phyloP scores from a whole-genome alignment of 2,329 filamentous ascomycete genomes.

The Periconia sp. region DNA sequence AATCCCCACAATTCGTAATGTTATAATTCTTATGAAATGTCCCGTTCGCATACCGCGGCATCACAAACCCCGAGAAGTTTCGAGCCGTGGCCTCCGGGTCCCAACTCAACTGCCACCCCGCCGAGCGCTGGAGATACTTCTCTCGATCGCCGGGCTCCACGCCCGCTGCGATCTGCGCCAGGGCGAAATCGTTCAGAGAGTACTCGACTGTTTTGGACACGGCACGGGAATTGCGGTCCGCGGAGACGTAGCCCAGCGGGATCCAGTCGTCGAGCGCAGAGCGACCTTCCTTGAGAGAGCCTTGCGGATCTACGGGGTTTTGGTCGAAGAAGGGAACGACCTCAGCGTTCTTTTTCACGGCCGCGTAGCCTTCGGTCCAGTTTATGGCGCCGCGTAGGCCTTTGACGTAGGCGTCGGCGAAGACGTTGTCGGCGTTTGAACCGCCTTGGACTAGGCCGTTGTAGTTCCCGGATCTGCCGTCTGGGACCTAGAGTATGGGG shows the following conservation, averaged over 20 bases:
- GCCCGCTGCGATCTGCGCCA: constrained; percentile 44
- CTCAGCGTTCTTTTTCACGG: constrained; percentile 72
- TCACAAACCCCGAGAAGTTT: constrained; percentile 41
- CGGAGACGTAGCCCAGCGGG: constrained; percentile 46
- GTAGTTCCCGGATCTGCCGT: constrained; percentile 58
- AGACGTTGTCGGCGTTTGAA: constrained; percentile 47
- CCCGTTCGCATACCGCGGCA: constrained; percentile 39
- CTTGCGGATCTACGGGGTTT: constrained; percentile 37
- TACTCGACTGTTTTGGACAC: constrained; percentile 49
- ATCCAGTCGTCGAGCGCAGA: constrained; percentile 48
- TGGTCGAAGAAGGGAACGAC: constrained; percentile 44
- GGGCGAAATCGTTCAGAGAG: constrained; percentile 47
- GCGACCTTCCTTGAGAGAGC: constrained; percentile 46
- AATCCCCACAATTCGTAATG: constrained; percentile 45
- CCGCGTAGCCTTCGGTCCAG: constrained; percentile 71
- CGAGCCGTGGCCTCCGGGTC: constrained; percentile 38
- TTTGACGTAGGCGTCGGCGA: constrained; percentile 70
- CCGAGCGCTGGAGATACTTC: constrained; percentile 42
- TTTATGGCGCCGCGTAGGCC: constrained; percentile 63
- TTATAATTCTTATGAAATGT: constrained; percentile 44
- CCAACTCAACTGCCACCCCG: constrained; percentile 49
- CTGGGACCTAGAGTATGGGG: constrained; percentile 27
- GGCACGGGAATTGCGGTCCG: constrained; percentile 39
- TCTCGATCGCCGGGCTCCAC: constrained; percentile 44
- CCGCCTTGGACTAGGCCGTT: constrained; percentile 58